These are phyloP conservation scores for Filobasidium uniguttulatum DNA, from an alignment of 1,284 basidiomycete species.

Conservation along the genomic window DNA sequence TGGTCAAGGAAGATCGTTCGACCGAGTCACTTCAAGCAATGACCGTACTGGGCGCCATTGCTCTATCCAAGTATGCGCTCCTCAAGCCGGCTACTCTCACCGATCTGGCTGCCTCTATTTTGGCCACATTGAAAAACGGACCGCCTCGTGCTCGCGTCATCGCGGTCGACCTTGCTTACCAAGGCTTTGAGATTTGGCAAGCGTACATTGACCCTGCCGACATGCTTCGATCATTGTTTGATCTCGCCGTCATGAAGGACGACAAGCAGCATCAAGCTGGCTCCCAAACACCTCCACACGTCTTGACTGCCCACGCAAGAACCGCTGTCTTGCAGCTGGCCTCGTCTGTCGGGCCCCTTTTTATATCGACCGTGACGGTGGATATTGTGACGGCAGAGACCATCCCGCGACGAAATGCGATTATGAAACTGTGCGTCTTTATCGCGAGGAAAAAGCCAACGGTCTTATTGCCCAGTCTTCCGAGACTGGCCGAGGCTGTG, in stretches of 20 bases:
- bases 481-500: slow-evolving; percentile 82
- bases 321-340: slow-evolving; percentile 74
- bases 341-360: slow-evolving; percentile 66
- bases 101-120: slow-evolving; percentile 70
- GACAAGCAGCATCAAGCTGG: slow-evolving; percentile 43
- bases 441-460: slow-evolving; percentile 84
- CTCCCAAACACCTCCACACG: slow-evolving; percentile 35
- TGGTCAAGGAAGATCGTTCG: slow-evolving; percentile 45
- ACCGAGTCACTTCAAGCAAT: slow-evolving; percentile 51
- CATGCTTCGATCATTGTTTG: slow-evolving; percentile 72
- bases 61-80: slow-evolving; percentile 63
- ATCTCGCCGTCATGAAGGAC: slow-evolving; percentile 66
- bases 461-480: slow-evolving; percentile 71
- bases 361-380: slow-evolving; percentile 86
- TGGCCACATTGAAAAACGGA: slow-evolving; percentile 59
- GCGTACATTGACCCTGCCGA: slow-evolving; percentile 84
- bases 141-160: slow-evolving; percentile 50
- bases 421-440: slow-evolving; percentile 87
- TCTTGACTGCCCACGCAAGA: slow-evolving; percentile 45
- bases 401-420: slow-evolving; percentile 66
- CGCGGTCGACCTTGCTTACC: slow-evolving; percentile 76
- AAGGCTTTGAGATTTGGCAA: slow-evolving; percentile 87
- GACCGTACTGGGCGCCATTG: slow-evolving; percentile 68
- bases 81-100: slow-evolving; percentile 58
- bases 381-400: slow-evolving; percentile 74